Percentiles rank a stretch among this genome's conserved stretches.
Conservation (phyloP, 176 grass and related monocot species). For the Stipa capillata region DNA sequence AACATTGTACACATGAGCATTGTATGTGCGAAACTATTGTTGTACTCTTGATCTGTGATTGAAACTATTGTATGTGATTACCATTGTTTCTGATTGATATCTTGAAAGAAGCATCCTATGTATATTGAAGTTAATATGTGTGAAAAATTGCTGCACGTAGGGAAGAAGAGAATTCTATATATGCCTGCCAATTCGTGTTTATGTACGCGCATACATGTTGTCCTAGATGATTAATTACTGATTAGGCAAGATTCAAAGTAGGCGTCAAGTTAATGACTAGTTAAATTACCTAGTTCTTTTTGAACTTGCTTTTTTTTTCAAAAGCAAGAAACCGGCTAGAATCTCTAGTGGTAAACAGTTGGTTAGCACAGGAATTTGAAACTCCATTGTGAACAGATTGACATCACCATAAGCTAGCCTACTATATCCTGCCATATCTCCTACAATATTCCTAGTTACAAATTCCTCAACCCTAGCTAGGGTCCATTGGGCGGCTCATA, state of each 20-base stretch:
- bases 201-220: neutral
- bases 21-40: too few relatives aligned
- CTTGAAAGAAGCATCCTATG: too few relatives aligned
- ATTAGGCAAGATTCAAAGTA: neutral
- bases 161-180: too few relatives aligned
- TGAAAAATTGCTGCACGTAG: too few relatives aligned
- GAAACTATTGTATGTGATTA: too few relatives aligned
- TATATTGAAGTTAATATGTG: too few relatives aligned
- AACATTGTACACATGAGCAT: too few relatives aligned
- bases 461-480: slow-evolving; percentile 14
- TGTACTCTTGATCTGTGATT: too few relatives aligned
- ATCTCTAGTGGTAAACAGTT: neutral
- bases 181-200: too few relatives aligned
- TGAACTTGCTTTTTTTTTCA: neutral
- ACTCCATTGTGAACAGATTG: neutral
- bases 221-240: neutral
- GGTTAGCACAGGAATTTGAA: slow-evolving; percentile 4
- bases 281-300: neutral
- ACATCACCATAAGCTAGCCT: neutral
- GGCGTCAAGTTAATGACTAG: neutral
- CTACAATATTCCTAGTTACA: slow-evolving; percentile 37
- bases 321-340: neutral
- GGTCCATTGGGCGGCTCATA: slow-evolving; percentile 18
- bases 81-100: too few relatives aligned
- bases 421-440: neutral